Evolutionary conservation across 2,329 filamentous ascomycete species (phyloP).

Genomic region (Nectriaceae sp.): DNA sequence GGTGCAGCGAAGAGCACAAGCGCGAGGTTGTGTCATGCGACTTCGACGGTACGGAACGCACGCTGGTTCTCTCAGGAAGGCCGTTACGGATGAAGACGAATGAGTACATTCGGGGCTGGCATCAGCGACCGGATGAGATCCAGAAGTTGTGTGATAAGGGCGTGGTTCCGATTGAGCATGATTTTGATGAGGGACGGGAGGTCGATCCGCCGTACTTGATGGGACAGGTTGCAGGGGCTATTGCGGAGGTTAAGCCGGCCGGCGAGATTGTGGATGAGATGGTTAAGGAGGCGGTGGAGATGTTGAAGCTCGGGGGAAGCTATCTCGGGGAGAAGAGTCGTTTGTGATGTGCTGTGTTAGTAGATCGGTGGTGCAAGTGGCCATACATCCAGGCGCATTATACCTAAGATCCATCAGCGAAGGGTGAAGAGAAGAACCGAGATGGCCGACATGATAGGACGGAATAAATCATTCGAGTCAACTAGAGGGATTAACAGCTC

Average conservation of each 20-base stretch:
- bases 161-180: slow-evolving; percentile 78
- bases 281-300: slow-evolving; percentile 73
- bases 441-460: too few species aligned
- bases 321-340: slow-evolving; percentile 57
- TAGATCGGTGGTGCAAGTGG: not conserved
- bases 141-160: slow-evolving; percentile 74
- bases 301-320: slow-evolving; percentile 61
- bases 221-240: slow-evolving; percentile 86
- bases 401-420: too few species aligned
- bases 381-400: too few species aligned
- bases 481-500: too few species aligned
- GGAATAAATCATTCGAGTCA: too few species aligned
- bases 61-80: slow-evolving; percentile 78
- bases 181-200: slow-evolving; percentile 80
- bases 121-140: slow-evolving; percentile 73
- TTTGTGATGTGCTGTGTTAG: slow-evolving; percentile 33
- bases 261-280: slow-evolving; percentile 86
- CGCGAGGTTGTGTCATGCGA: slow-evolving; percentile 76
- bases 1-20: slow-evolving; percentile 81
- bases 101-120: slow-evolving; percentile 82
- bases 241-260: slow-evolving; percentile 78
- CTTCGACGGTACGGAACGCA: slow-evolving; percentile 79
- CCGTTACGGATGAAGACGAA: slow-evolving; percentile 81
- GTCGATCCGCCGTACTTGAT: slow-evolving; percentile 87
- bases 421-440: too few species aligned